Base-by-base conservation (phyloP, 108 stramenopile genomes). In the Thalassiosira profunda region DNA sequence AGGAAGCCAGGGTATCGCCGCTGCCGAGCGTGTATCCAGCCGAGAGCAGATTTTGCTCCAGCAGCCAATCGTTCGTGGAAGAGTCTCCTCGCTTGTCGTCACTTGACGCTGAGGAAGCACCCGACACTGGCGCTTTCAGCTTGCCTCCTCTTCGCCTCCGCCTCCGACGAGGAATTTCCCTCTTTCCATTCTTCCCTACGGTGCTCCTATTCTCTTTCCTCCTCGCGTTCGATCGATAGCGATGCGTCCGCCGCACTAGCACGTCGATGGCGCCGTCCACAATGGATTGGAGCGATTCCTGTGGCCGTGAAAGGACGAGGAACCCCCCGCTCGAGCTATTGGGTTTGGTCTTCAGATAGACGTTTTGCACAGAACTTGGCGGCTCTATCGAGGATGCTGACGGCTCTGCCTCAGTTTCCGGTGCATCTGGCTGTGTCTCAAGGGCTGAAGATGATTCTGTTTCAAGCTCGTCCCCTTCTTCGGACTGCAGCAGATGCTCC, bases 261-360 rank as follows among this genome's bases (percentile, higher is more conserved):
- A 57, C 45, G 29, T 56, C 24, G 11, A 77, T 43, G 11, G 35
- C 76, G 24, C 56, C 76, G 43, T 77, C 76, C 2, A 77, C 67
- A 21, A 77, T 56, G 21, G 67, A 56, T 29, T 70, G 68, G 1
- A 77, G 76, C 2, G 67, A 64, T 63, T 77, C 74, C 48, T 34
- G 66, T 0, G 74, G 67, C 20, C 52, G 48, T 7, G 40, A 48
- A 11, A 67, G 46, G n/a, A 20, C 36, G 4, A 37, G 38, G n/a
- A n/a, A n/a, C n/a, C n/a, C n/a, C n/a, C n/a, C n/a, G n/a, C n/a
- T n/a, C n/a, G 43, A 21, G n/a, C 18, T 17, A 5, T 17, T 20
- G 7, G 29, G 29, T 35, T n/a, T n/a, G n/a, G n/a, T n/a, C 34
- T 17, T 35, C n/a, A 21, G 15, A n/a, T 26, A 26, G 37, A 20